phyloP scores from a whole-genome alignment of 257 asterid species.

The Fraxinus quadrangulata region DNA sequence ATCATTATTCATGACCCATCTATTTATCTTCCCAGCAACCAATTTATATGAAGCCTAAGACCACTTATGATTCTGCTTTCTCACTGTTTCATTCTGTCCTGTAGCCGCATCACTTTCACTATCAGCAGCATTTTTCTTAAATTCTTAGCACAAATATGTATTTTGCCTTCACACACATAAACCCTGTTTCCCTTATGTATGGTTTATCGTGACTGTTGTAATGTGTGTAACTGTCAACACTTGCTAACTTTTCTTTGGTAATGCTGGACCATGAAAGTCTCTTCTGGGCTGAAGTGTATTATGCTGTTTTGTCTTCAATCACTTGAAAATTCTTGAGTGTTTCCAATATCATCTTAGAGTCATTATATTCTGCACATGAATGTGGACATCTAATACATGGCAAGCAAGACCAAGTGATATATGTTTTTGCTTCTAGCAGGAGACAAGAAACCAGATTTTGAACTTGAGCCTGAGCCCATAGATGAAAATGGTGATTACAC shows the following conservation, averaged over 20 bases:
- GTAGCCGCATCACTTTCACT: not conserved
- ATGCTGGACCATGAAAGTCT: slow-evolving; percentile 2
- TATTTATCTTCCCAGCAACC: not conserved
- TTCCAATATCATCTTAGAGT: not conserved
- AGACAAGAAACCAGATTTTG: slow-evolving; percentile 45
- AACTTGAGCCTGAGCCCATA: slow-evolving; percentile 27
- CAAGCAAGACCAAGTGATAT: slow-evolving; percentile 13
- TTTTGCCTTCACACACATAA: not conserved
- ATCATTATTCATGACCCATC: not conserved
- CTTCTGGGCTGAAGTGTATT: slow-evolving; percentile 4
- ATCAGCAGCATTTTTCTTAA: not conserved
- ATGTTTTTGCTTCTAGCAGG: slow-evolving; percentile 39
- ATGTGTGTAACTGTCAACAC: not conserved
- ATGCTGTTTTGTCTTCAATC: not conserved
- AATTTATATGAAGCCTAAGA: no score
- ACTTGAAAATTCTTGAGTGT: not conserved
- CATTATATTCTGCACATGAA: slow-evolving; percentile 11
- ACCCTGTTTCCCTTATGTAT: not conserved
- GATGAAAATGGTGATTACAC: slow-evolving; percentile 37
- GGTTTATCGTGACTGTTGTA: not conserved
- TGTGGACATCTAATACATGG: slow-evolving; percentile 1
- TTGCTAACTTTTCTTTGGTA: slow-evolving; percentile 12
- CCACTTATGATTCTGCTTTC: no score
- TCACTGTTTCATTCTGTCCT: not conserved
- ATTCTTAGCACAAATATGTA: not conserved